Evolutionary conservation across 2,329 filamentous ascomycete species (phyloP), one percentile per base, ranked within the genome.

Genomic region (Knoxdaviesia proteae): DNA sequence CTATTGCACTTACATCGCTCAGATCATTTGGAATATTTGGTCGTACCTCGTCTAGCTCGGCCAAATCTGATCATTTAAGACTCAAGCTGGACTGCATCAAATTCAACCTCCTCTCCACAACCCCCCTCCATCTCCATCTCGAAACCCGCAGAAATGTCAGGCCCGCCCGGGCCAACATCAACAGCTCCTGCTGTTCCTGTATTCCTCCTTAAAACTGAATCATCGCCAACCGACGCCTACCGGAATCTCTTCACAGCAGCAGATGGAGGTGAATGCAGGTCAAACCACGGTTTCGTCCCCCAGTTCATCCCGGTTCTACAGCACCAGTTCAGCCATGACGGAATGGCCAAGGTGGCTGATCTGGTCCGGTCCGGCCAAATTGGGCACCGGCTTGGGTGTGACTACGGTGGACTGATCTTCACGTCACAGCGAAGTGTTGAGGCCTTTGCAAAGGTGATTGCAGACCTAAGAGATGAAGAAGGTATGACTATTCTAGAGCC

Each of bases 361-460:
- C 53, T 75, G 10, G 64, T 87, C 7, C 53, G 51, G 7, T 49
- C 53, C 1, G 58, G 54, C 30, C 48, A 52, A 10, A 66, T 77
- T 46, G 60, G 61, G 39, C 51, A 42, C 2, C 32, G 35, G 10
- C 11, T 11, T 10, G 37, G 34, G 5, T 44, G 40, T 32, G 47
- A 46, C n/a, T 88, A 83, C 52, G 80, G 81, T 5, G 83, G 80
- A n/a, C 61, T 88, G 45, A 77, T 90, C 41, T 88, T 90, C 54
- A 90, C 83, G 2, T 87, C 80, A 6, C 84, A 90, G 56, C 70
- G 83, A 40, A 81, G 84, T 1, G 83, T 90, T 3, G 84, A 90
- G 55, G 81, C 79, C 0, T 84, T 90, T 52, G 61, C 71, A 4
- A 62, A 68, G 39, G 60, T 84, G 6, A 67, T 84, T 1, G 60